Conservation (phyloP, 352 stramenopile genomes). For the Pythium coloratum region DNA sequence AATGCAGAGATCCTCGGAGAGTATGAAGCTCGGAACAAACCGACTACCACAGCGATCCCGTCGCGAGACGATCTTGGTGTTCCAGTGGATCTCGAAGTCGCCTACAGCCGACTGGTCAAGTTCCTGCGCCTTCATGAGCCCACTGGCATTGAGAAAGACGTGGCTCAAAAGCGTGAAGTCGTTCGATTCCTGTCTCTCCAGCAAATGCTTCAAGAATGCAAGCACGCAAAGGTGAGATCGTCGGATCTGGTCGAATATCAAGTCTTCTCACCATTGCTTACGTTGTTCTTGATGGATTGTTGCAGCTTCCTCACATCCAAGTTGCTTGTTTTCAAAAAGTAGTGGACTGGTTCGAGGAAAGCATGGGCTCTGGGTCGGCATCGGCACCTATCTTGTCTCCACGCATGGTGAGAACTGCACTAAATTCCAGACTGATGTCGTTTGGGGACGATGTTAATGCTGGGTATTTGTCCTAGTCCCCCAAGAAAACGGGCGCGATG, state of each 20-base stretch:
- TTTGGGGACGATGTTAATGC: too few relatives aligned
- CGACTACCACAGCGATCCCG: conserved; percentile 33
- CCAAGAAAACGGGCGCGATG: conserved; percentile 33
- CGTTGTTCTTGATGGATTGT: neutral
- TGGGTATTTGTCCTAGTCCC: conserved; percentile 31
- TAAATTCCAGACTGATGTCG: neutral
- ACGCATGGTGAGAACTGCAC: conserved; percentile 41
- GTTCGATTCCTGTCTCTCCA: conserved; percentile 56
- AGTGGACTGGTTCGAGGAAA: conserved; percentile 65
- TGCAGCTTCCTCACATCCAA: conserved; percentile 49
- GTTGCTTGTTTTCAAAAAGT: conserved; percentile 46
- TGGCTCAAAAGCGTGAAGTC: conserved; percentile 47
- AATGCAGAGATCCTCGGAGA: conserved; percentile 60
- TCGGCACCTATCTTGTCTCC: conserved; percentile 51
- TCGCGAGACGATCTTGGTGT: conserved; percentile 39
- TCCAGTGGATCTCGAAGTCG: conserved; percentile 36
- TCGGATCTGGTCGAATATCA: neutral
- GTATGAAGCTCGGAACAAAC: conserved; percentile 28
- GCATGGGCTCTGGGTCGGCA: conserved; percentile 29
- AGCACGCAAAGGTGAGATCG: conserved; percentile 41
- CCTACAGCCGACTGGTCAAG: conserved; percentile 49
- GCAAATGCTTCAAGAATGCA: conserved; percentile 56
- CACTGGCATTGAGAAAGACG: conserved; percentile 54
- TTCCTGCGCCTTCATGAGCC: conserved; percentile 60
- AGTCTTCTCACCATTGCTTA: neutral